These are phyloP conservation scores for Xylaria flabelliformis DNA, from an alignment of 495 filamentous ascomycete genomes.

Conservation along the genomic window DNA sequence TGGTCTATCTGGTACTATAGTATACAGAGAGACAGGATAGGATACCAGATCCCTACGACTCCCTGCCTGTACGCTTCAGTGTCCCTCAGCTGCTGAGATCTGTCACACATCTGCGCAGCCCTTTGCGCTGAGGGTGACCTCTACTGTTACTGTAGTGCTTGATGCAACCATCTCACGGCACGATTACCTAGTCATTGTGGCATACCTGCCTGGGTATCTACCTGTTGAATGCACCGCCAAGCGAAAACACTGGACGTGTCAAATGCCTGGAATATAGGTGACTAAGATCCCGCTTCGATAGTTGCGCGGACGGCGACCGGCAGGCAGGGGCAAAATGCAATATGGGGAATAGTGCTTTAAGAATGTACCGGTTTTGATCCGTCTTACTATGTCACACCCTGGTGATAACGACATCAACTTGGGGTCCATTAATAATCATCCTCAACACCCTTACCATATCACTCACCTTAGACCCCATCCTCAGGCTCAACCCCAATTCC, in stretches of 20 bases:
- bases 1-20: too few species aligned
- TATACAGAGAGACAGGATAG: too few species aligned
- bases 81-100: background rate
- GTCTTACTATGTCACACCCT: constrained; percentile 28
- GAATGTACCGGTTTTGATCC: constrained; percentile 12
- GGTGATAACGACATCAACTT: constrained; percentile 20
- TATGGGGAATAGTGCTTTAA: constrained; percentile 18
- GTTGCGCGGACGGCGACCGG: background rate
- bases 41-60: background rate
- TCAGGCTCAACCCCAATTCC: constrained; percentile 1
- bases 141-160: background rate
- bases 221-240: constrained; percentile 4
- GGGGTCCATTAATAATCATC: constrained; percentile 24
- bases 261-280: background rate
- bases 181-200: background rate
- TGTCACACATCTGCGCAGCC: background rate
- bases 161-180: background rate
- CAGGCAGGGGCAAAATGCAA: constrained; percentile 10
- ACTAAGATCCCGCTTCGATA: constrained; percentile 13
- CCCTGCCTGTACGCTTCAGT: background rate
- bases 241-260: background rate
- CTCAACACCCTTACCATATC: constrained; percentile 19
- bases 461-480: background rate
- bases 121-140: constrained; percentile 7
- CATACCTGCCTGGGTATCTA: background rate